A percentile compares a stretch with the other conserved stretches of the same genome.
Evolutionary conservation across 768 basidiomycete species (phyloP).

Genomic region (Russula dissimulans): DNA sequence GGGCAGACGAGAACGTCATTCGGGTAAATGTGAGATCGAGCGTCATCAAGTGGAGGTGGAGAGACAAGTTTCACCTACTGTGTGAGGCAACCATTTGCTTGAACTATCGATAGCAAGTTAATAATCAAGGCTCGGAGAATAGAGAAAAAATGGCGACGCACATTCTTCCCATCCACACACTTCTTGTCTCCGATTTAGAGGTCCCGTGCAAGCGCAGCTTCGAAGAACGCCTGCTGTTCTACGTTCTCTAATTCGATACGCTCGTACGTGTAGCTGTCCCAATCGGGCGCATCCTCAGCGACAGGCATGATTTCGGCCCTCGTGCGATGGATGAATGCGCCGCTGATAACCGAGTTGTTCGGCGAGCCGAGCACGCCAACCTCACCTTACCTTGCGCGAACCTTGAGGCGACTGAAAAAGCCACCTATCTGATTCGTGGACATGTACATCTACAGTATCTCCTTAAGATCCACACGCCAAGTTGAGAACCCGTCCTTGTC

Average conservation of each 20-base stretch:
- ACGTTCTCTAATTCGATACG: conserved; percentile 65
- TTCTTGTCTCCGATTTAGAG: conserved; percentile 78
- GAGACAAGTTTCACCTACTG: no score
- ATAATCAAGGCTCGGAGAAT: not conserved
- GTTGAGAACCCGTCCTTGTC: conserved; percentile 84
- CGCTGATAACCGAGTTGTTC: conserved; percentile 74
- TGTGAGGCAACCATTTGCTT: conserved; percentile 24
- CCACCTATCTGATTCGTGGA: conserved; percentile 89
- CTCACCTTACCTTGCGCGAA: conserved; percentile 91
- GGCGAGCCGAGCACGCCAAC: conserved; percentile 78
- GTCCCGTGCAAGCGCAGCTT: conserved; percentile 91
- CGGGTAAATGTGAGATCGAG: no score
- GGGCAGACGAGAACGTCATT: no score
- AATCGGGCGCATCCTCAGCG: conserved; percentile 80
- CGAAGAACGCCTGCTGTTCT: conserved; percentile 83
- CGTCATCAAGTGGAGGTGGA: no score
- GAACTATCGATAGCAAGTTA: conserved; percentile 23
- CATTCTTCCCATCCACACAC: conserved; percentile 87
- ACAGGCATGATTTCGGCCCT: conserved; percentile 66
- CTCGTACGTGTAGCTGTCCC: conserved; percentile 78
- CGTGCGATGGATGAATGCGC: conserved; percentile 76
- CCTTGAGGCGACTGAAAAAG: conserved; percentile 98
- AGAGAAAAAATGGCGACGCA: conserved; percentile 34
- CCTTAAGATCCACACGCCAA: conserved; percentile 94
- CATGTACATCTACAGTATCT: conserved; percentile 90